Conservation (phyloP, 2,329 filamentous ascomycete species). For the Fusarium nisikadoi region DNA sequence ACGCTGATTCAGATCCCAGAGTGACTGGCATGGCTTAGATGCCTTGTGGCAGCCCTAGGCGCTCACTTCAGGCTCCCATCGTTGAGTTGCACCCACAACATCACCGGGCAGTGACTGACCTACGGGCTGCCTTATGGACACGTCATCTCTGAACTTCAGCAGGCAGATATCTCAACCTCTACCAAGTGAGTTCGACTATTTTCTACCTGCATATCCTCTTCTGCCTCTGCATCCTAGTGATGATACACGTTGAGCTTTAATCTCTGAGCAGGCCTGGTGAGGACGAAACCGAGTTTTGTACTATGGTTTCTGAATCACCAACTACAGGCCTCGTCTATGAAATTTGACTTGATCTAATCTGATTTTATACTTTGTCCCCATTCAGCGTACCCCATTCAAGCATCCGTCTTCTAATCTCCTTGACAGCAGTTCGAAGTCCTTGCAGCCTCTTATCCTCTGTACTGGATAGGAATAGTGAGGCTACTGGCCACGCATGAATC, state of each 20-base stretch:
- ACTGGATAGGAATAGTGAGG: slow-evolving; percentile 66
- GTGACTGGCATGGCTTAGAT: slow-evolving; percentile 27
- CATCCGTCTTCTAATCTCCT: slow-evolving; percentile 51
- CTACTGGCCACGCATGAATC: slow-evolving; percentile 87
- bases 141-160: background rate
- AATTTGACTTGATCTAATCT: slow-evolving; percentile 74
- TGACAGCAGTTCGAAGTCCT: slow-evolving; percentile 59
- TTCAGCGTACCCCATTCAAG: slow-evolving; percentile 29
- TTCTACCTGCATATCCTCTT: background rate
- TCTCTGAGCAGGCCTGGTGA: slow-evolving; percentile 48
- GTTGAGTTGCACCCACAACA: slow-evolving; percentile 2
- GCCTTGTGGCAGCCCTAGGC: slow-evolving; percentile 30
- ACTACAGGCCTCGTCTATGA: slow-evolving; percentile 47
- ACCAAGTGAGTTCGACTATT: slow-evolving; percentile 20
- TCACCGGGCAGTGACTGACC: background rate
- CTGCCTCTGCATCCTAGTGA: slow-evolving; percentile 44
- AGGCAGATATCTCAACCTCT: background rate
- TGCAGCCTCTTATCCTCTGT: slow-evolving; percentile 61
- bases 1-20: slow-evolving; percentile 13
- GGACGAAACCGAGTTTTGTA: slow-evolving; percentile 61
- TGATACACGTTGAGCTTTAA: slow-evolving; percentile 55
- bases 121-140: background rate
- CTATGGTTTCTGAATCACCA: slow-evolving; percentile 58
- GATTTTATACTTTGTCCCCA: slow-evolving; percentile 50
- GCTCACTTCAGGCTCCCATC: slow-evolving; percentile 16